These are phyloP conservation scores for Viridothelium virens DNA, from an alignment of 495 filamentous ascomycete genomes.

Conservation along the genomic window DNA sequence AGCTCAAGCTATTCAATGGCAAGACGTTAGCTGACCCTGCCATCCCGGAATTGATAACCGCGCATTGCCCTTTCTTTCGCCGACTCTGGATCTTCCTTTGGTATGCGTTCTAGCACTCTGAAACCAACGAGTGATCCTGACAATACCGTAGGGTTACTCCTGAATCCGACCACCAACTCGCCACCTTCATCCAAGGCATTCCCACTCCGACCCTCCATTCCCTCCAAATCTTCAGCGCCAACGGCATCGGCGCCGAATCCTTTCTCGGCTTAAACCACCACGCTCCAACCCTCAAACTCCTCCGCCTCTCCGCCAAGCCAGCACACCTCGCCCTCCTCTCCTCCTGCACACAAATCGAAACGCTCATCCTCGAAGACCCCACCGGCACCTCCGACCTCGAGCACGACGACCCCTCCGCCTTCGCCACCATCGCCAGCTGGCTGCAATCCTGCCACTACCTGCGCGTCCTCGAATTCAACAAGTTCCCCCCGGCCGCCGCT, in stretches of 20 bases:
- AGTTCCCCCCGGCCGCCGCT: slow-evolving; percentile 43
- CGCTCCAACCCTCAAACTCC: slow-evolving; percentile 45
- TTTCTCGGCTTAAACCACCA: slow-evolving; percentile 54
- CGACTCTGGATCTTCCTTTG: slow-evolving; percentile 51
- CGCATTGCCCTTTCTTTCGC: slow-evolving; percentile 54
- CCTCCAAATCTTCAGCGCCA: slow-evolving; percentile 50
- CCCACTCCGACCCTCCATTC: slow-evolving; percentile 50
- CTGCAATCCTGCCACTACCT: slow-evolving; percentile 50
- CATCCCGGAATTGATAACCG: slow-evolving; percentile 43
- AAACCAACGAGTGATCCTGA: slow-evolving; percentile 47
- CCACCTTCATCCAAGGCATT: slow-evolving; percentile 51
- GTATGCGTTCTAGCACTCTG: slow-evolving; percentile 42
- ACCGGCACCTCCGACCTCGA: slow-evolving; percentile 41
- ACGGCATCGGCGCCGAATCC: slow-evolving; percentile 45
- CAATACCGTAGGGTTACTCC: slow-evolving; percentile 39
- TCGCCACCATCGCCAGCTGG: slow-evolving; percentile 48
- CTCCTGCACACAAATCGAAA: too few species aligned
- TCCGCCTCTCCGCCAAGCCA: slow-evolving; percentile 48
- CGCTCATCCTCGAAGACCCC: slow-evolving; percentile 39
- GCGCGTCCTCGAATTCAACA: slow-evolving; percentile 42
- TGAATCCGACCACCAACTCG: slow-evolving; percentile 47
- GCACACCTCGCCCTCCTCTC: background rate
- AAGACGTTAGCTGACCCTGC: slow-evolving; percentile 46
- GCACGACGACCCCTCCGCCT: slow-evolving; percentile 41
- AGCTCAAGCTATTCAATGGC: slow-evolving; percentile 51